These are phyloP conservation scores for Phytopythium litorale DNA, from an alignment of 352 stramenopile species.

Conservation along the genomic window DNA sequence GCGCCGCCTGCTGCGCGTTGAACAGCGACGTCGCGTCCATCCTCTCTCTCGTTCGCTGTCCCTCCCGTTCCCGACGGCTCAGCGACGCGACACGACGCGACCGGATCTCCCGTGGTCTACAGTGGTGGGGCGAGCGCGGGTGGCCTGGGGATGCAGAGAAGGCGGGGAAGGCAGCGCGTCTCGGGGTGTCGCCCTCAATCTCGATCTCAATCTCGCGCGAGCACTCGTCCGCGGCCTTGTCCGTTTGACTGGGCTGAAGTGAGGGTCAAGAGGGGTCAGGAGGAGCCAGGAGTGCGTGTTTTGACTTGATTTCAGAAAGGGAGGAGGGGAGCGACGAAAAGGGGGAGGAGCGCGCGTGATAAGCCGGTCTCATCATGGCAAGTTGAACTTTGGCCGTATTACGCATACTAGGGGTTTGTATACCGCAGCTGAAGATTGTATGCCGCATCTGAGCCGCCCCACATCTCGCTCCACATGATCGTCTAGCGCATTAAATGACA, in stretches of 20 bases:
- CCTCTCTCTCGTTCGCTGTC: not conserved
- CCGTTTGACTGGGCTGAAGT: not conserved
- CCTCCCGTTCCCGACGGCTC: not conserved
- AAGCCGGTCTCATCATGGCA: conserved; percentile 25
- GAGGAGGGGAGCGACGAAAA: not conserved
- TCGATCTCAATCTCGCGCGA: too few relatives aligned
- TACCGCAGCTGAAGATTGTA: conserved; percentile 1
- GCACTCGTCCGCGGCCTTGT: not conserved
- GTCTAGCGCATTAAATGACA: not conserved
- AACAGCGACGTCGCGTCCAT: conserved; percentile 15
- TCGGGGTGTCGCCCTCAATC: not conserved
- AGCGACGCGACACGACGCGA: not conserved
- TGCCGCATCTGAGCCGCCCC: conserved; percentile 1
- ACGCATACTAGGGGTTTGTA: conserved; percentile 7
- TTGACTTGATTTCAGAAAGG: conserved; percentile 9
- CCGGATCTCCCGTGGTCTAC: too few relatives aligned
- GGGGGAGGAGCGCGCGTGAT: conserved; percentile 14
- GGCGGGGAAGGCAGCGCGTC: not conserved
- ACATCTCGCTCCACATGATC: not conserved
- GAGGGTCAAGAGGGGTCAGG: not conserved
- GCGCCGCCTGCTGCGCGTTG: conserved; percentile 4
- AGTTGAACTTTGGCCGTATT: conserved; percentile 26
- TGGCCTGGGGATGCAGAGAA: too few relatives aligned
- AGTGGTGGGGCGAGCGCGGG: too few relatives aligned
- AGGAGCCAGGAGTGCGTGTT: not conserved